Evolutionary conservation across 306 rosid genomes (phyloP), one percentile per base, ranked within the genome.

Genomic region (Quercus agrifolia): DNA sequence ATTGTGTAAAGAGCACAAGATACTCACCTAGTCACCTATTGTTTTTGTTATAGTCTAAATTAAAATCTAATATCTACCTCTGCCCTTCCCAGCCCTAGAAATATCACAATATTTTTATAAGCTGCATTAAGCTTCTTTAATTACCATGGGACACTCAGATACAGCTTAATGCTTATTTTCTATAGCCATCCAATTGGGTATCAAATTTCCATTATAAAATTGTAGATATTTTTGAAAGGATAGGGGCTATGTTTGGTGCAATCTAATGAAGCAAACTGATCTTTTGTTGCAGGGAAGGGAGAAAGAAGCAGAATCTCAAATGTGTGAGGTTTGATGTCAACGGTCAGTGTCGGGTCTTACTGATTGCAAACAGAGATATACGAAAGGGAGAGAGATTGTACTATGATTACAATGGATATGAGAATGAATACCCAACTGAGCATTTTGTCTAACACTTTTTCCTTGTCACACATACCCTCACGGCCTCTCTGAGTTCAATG

Each of bases 361-460:
- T 93, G 81, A 84, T 93, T 14, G 97, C 98, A 66, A 90, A 88
- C 78, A 89, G 96, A 86, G 98, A 93, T 82, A 96, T 96, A 84
- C 49, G 89, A 5, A 96, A 87, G 83, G 97, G 99, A 67, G 99
- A 93, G 87, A 88, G 98, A 81, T 83, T 96, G 88, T 93, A 93
- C 80, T 96, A 93, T 80, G 98, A 96, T 81, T 96, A 96, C 82
- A 96, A 96, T 70, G 98, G 96, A 73, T 83, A 78, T 11, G 98
- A 91, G 74, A 93, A 96, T 58, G 99, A 91, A 84, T 96, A 93
- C 85, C 99, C 98, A 73, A 93, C 99, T 25, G 88, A 90, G 77
- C 93, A 96, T 72, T 95, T 95, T 66, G 94, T 92, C 61, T 95
- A 78, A 81, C 59, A 61, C 49, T 6, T 71, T 25, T 3, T 56